These are phyloP conservation scores for Starmerella sirachaensis DNA, from an alignment of 805 yeast species.

Conservation along the genomic window DNA sequence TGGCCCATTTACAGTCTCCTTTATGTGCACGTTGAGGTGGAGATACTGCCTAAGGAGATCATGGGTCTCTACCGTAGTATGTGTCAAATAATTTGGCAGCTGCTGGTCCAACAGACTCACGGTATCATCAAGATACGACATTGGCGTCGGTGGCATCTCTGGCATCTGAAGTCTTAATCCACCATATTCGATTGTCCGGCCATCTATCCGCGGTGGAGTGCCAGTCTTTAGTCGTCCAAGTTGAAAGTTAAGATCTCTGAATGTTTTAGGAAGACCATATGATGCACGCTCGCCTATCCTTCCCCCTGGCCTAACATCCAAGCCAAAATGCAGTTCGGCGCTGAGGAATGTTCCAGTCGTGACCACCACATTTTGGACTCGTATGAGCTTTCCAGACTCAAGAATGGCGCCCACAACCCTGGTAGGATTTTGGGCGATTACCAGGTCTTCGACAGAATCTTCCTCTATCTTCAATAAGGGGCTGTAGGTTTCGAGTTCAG, in stretches of 20 bases:
- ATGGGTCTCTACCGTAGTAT: conserved; percentile 67
- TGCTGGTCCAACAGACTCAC: conserved; percentile 50
- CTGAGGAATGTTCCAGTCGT: conserved; percentile 94
- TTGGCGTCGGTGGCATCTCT: conserved; percentile 76
- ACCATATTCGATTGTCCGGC: conserved; percentile 55
- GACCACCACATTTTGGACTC: conserved; percentile 59
- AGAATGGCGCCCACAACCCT: conserved; percentile 59
- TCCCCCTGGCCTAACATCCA: conserved; percentile 73
- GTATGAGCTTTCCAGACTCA: conserved; percentile 50
- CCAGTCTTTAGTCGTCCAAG: conserved; percentile 92
- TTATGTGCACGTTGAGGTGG: conserved; percentile 74
- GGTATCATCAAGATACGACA: conserved; percentile 67
- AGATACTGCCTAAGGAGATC: conserved; percentile 55
- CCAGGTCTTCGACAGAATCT: conserved; percentile 75
- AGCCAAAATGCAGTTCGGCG: conserved; percentile 89
- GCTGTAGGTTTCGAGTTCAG: conserved; percentile 41
- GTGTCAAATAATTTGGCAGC: conserved; percentile 61
- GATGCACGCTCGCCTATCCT: conserved; percentile 89
- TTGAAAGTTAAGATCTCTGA: conserved; percentile 62
- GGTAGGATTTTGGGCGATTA: conserved; percentile 38
- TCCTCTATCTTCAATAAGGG: conserved; percentile 48
- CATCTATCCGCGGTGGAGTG: conserved; percentile 82
- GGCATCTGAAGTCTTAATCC: conserved; percentile 62
- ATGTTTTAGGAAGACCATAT: conserved; percentile 72
- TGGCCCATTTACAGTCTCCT: conserved; percentile 93